These are phyloP conservation scores for Elsinoe perseae DNA, from an alignment of 2,329 filamentous ascomycete genomes.

Conservation along the genomic window DNA sequence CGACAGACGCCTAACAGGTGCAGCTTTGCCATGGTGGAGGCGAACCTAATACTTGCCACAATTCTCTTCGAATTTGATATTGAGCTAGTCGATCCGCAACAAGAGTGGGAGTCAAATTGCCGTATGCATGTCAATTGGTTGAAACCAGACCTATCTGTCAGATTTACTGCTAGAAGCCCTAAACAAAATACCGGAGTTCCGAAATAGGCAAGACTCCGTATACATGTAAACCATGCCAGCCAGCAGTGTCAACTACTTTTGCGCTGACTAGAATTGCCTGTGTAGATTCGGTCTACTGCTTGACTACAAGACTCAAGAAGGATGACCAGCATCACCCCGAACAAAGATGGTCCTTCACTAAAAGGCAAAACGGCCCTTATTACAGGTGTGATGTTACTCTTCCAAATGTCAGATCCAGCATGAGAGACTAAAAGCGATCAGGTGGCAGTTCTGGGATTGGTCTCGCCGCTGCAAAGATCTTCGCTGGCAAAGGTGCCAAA, in stretches of 20 bases:
- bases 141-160: slow-evolving; percentile 1
- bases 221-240: neutral
- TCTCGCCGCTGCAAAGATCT: slow-evolving; percentile 33
- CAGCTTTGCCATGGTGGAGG: slow-evolving; percentile 13
- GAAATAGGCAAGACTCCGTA: neutral
- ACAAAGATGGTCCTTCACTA: neutral
- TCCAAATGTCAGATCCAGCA: too few relatives aligned
- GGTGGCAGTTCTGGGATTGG: slow-evolving; percentile 2
- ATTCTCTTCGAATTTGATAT: slow-evolving; percentile 6
- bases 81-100: neutral
- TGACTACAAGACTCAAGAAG: too few relatives aligned
- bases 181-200: neutral
- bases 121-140: slow-evolving; percentile 13
- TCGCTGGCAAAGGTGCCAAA: slow-evolving; percentile 31
- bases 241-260: neutral
- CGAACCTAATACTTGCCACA: neutral
- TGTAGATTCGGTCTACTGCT: too few relatives aligned
- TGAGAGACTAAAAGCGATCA: neutral
- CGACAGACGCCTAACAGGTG: neutral
- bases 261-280: too few relatives aligned
- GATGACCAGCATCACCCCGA: neutral
- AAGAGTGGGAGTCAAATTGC: slow-evolving; percentile 11
- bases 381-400: neutral
- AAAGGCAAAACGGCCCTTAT: neutral
- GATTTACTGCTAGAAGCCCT: neutral